phyloP scores from a whole-genome alignment of 2,329 filamentous ascomycete species.

The Talaromyces islandicus region DNA sequence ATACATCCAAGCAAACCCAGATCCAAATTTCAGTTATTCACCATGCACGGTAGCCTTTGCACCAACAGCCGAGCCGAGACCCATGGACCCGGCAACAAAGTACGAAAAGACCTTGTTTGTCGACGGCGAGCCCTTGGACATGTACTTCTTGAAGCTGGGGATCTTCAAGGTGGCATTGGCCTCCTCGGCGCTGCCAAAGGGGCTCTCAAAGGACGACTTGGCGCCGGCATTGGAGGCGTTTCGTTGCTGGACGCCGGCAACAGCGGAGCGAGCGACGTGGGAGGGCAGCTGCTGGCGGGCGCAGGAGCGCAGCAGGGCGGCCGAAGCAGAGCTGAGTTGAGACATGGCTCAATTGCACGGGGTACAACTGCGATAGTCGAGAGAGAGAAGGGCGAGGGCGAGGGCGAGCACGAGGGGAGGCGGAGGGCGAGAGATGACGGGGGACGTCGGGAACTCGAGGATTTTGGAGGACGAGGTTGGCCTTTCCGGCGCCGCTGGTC shows the following conservation, averaged over 20 bases:
- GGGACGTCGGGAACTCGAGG: constrained; percentile 20
- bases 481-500: constrained; percentile 13
- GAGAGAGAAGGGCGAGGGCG: constrained; percentile 13
- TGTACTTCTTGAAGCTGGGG: constrained; percentile 85
- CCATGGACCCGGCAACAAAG: constrained; percentile 97
- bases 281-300: constrained; percentile 42
- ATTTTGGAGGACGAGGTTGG: constrained; percentile 31
- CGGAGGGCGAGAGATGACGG: background rate
- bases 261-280: constrained; percentile 35
- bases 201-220: constrained; percentile 45
- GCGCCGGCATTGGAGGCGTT: constrained; percentile 27
- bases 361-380: background rate
- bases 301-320: constrained; percentile 60
- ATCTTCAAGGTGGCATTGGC: constrained; percentile 59
- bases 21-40: constrained; percentile 38
- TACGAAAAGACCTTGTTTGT: constrained; percentile 88
- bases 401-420: constrained; percentile 15
- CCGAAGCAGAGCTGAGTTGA: constrained; percentile 54
- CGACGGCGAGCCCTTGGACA: constrained; percentile 60
- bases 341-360: constrained; percentile 23
- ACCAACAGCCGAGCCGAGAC: constrained; percentile 82
- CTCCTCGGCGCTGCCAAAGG: constrained; percentile 49
- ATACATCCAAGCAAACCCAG: background rate
- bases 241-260: constrained; percentile 36
- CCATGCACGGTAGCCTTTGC: constrained; percentile 98